These are phyloP conservation scores for Neospermospora avenae DNA, from an alignment of 2,329 filamentous ascomycete genomes.

Conservation along the genomic window DNA sequence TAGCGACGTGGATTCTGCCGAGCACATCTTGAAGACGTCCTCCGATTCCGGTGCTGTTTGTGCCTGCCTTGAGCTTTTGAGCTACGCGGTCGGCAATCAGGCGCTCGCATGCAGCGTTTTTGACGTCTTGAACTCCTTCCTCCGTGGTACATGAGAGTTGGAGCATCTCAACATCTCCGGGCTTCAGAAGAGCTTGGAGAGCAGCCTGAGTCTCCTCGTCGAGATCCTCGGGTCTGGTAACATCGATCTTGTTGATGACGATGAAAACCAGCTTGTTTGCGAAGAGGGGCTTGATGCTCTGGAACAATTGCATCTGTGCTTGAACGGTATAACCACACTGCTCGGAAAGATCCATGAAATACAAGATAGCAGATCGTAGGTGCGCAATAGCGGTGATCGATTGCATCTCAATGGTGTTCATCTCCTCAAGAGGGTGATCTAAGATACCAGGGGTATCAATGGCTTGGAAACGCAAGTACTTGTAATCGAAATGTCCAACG, in stretches of 20 bases:
- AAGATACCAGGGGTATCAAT: conserved; percentile 99
- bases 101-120: conserved; percentile 91
- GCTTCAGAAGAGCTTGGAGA: conserved; percentile 76
- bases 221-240: conserved; percentile 82
- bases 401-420: conserved; percentile 99
- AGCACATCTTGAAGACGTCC: conserved; percentile 87
- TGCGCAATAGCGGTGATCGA: conserved; percentile 97
- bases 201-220: conserved; percentile 74
- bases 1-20: conserved; percentile 93
- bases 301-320: conserved; percentile 92
- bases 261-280: conserved; percentile 97
- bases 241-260: conserved; percentile 97
- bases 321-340: conserved; percentile 93
- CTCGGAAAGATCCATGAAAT: conserved; percentile 97
- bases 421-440: conserved; percentile 96
- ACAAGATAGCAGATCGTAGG: conserved; percentile 88
- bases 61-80: conserved; percentile 93
- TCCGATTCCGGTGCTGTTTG: conserved; percentile 71
- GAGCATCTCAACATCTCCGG: conserved; percentile 86
- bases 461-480: conserved; percentile 84
- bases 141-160: conserved; percentile 93
- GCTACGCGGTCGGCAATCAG: conserved; percentile 90
- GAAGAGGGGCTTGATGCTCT: conserved; percentile 95
- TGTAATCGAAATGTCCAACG: conserved; percentile 97
- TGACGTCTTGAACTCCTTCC: conserved; percentile 90